Base-by-base conservation (phyloP, 2,329 filamentous ascomycete genomes). In the Ascochyta clinopodiicola region DNA sequence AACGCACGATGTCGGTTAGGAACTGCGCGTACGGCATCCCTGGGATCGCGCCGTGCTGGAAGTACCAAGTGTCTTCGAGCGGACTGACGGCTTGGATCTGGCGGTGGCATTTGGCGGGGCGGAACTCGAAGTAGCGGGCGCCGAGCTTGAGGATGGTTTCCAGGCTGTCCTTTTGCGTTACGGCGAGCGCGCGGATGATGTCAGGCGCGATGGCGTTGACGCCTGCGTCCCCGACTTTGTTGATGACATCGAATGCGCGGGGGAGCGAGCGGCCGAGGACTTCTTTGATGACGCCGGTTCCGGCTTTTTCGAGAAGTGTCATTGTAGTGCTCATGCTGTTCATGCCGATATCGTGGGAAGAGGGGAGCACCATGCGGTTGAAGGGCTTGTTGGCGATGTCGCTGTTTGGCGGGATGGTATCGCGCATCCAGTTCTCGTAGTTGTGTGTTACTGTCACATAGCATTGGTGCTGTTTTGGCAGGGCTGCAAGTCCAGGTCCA, bases 101-200 rank as follows among this genome's bases (percentile, higher is more conserved):
- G 1, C 70, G 67, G 63, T 81, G 79, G 46, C 80, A 77, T 53
- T 79, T 77, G 0, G 81, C 81, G 0, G 81, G 81, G 6, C 81
- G 71, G 61, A 82, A 83, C 66, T 83, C 81, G 48, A 83, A 83
- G 68, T 83, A 83, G 4, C 81, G 64, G 0, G 79, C 79, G 0
- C 81, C 81, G 34, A 82, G 73, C 35, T 68, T 68, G 44, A 84
- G 74, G 40, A 83, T 79, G 6, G 73, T 72, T 8, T 71, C 61
- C 0, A 83, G 69, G 2, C 65, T 68, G 58, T 83, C 80, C 59
- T 84, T 84, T 45, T 83, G 81, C 7, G 81, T 83, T 42, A 83
- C 77, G 53, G 81, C 78, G 2, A 83, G 73, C 6, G 78, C 79
- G 51, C 74, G 72, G 61, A 84, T 76, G 63, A 83, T 82, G 61